Evolutionary conservation across 306 rosid species (phyloP).

Genomic region (Elaeagnus macrophylla): DNA sequence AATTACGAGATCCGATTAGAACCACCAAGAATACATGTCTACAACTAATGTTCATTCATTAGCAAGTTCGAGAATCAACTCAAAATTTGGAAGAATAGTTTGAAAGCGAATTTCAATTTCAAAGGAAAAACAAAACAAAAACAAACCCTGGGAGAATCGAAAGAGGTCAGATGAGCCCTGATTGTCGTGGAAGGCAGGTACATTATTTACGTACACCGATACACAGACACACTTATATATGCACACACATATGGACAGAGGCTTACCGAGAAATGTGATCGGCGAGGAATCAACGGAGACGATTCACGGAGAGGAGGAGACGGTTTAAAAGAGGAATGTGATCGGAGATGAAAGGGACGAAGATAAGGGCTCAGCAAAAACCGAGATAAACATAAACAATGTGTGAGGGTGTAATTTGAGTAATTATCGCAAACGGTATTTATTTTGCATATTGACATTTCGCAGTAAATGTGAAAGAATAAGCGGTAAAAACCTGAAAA

Average conservation of each 20-base stretch:
- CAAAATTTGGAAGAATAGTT: neutral
- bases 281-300: constrained; percentile 6
- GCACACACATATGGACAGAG: neutral
- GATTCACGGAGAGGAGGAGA: constrained; percentile 14
- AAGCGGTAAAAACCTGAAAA: too few species aligned
- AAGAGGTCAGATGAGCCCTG: too few species aligned
- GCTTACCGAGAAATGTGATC: constrained; percentile 15
- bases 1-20: constrained; percentile 9
- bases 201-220: too few species aligned
- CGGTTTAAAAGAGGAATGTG: neutral
- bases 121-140: neutral
- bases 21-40: neutral
- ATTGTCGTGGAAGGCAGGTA: too few species aligned
- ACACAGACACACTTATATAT: neutral
- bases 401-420: too few species aligned
- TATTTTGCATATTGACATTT: too few species aligned
- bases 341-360: constrained; percentile 9
- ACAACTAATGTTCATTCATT: neutral
- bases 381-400: too few species aligned
- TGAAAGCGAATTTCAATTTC: neutral
- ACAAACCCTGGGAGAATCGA: too few species aligned
- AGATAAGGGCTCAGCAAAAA: constrained; percentile 8
- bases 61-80: constrained; percentile 2
- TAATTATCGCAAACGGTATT: too few species aligned
- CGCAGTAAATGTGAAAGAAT: too few species aligned